phyloP scores from a whole-genome alignment of 345 rosid species.

The Brassica cretica region DNA sequence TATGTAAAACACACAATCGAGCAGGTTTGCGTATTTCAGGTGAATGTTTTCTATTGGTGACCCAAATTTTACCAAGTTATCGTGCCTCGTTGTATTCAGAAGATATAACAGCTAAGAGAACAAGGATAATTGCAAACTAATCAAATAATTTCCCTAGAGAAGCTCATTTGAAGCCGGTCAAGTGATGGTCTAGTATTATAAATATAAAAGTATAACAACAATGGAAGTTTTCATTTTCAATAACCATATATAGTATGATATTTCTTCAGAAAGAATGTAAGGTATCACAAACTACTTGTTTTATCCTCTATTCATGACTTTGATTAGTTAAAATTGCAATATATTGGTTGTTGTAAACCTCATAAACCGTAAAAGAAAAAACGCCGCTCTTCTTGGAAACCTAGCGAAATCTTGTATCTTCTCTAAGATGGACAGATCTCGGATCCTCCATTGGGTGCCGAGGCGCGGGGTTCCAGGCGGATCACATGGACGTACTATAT shows the following conservation, averaged over 20 bases:
- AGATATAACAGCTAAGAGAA: not conserved
- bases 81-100: too few relatives aligned
- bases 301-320: not conserved
- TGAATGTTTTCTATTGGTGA: not conserved
- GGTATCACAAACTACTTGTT: not conserved
- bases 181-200: not conserved
- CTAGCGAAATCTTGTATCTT: too few relatives aligned
- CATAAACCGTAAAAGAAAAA: too few relatives aligned
- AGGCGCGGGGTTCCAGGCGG: too few relatives aligned
- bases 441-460: too few relatives aligned
- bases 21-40: not conserved
- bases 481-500: too few relatives aligned
- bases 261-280: not conserved
- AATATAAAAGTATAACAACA: not conserved
- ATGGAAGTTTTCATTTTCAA: not conserved
- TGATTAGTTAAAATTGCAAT: not conserved
- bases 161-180: not conserved
- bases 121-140: not conserved
- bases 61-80: not conserved
- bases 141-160: too few relatives aligned
- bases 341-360: not conserved
- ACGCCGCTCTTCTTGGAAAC: too few relatives aligned
- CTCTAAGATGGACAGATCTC: too few relatives aligned
- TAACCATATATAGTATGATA: not conserved
- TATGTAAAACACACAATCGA: not conserved